These are phyloP conservation scores for Primulina eburnea DNA, from an alignment of 257 asterid genomes.

Conservation along the genomic window DNA sequence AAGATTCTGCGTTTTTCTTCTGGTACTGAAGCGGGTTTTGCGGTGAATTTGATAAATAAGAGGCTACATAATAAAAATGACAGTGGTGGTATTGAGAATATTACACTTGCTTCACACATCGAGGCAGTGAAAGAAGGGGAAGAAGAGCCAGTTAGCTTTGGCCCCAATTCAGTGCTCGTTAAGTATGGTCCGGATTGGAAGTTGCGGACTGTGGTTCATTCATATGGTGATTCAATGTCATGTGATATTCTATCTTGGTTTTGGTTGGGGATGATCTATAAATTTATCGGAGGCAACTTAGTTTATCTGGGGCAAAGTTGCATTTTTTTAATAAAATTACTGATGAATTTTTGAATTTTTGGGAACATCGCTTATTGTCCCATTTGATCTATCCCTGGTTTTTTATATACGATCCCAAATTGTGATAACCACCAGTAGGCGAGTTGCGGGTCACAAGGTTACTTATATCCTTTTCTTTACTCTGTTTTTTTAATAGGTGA, in stretches of 20 bases:
- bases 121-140: slow-evolving; percentile 82
- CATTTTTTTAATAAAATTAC: background rate
- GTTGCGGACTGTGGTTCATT: slow-evolving; percentile 55
- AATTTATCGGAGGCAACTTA: background rate
- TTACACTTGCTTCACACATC: slow-evolving; percentile 48
- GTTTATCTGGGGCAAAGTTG: background rate
- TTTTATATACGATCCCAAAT: background rate
- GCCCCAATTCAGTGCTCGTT: slow-evolving; percentile 66
- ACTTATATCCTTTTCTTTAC: slow-evolving; percentile 13
- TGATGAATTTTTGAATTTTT: background rate
- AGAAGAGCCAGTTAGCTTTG: slow-evolving; percentile 73
- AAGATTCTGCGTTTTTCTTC: slow-evolving; percentile 73
- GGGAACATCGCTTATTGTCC: background rate
- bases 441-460: background rate
- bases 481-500: slow-evolving; percentile 29
- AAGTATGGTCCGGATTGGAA: slow-evolving; percentile 72
- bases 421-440: background rate
- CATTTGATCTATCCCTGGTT: background rate
- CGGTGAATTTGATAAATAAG: slow-evolving; percentile 63
- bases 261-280: background rate
- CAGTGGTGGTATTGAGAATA: slow-evolving; percentile 23
- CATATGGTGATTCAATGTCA: slow-evolving; percentile 33
- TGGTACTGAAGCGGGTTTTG: slow-evolving; percentile 77
- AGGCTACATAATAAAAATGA: slow-evolving; percentile 26
- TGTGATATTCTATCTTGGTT: background rate